Evolutionary conservation across 305 asterid species (phyloP).

Genomic region (Fraxinus sp.): DNA sequence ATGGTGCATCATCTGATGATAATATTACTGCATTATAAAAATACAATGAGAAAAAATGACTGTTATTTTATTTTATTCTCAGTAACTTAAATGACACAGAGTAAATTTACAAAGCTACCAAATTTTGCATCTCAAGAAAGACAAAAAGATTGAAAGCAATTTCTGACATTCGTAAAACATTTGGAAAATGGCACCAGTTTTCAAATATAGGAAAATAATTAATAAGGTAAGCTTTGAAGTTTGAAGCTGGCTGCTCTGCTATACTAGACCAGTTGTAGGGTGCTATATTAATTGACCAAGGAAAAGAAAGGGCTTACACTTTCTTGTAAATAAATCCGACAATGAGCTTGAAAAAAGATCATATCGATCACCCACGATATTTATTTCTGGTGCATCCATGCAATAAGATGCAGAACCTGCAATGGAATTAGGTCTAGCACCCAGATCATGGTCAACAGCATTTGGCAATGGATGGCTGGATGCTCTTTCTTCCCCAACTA

Average conservation of each 20-base stretch:
- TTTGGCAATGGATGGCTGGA: not conserved
- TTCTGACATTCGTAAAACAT: not conserved
- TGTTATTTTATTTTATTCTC: not conserved
- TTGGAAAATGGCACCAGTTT: not conserved
- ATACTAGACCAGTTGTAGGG: not conserved
- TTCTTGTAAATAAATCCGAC: conserved; percentile 71
- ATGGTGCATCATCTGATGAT: conserved; percentile 52
- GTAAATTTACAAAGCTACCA: not conserved
- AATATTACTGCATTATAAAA: conserved; percentile 58
- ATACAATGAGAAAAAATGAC: conserved; percentile 3
- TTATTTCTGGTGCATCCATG: not conserved
- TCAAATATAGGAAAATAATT: conserved; percentile 8
- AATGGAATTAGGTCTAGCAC: not conserved
- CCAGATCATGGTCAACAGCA: not conserved
- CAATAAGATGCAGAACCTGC: not conserved
- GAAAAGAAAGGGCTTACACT: conserved; percentile 51
- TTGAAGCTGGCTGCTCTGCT: not conserved
- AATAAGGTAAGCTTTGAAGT: not conserved
- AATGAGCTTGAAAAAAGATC: not conserved
- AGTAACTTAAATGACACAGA: not conserved
- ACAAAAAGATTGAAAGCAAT: not conserved
- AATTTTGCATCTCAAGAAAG: not conserved
- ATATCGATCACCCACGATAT: not conserved
- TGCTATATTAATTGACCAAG: not conserved
- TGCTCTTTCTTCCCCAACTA: not conserved